Base-by-base conservation (phyloP, 169 alveolate species). In the Eimeria acervulina region DNA sequence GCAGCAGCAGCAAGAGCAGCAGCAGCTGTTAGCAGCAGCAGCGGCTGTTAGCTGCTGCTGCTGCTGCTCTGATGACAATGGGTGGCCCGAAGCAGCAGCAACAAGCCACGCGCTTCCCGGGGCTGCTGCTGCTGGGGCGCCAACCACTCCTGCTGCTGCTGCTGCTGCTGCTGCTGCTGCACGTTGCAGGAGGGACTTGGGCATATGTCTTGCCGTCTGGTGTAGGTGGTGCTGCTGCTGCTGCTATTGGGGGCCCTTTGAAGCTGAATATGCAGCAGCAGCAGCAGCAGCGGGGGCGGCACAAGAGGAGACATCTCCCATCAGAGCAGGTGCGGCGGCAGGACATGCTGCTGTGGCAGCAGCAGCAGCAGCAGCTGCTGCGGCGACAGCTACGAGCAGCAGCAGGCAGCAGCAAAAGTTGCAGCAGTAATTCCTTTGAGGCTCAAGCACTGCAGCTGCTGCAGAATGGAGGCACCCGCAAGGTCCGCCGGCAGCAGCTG, bases 121-220 rank as follows among this genome's bases (percentile, higher is more conserved):
- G 51, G 87, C 87, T 33, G 61, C 5, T 7, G 87, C 59, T 38
- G 51, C 87, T 55, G n/a, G n/a, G 5, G 66, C 66, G 12, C 23
- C 87, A 6, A 26, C 59, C 38, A 61, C 87, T 38, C 61, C 51
- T 21, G 19, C 63, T 23, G 59, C 59, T 42, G 59, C 19, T 42
- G 87, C 87, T 76, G 33, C 87, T 76, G 87, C 87, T 76, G 87
- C 87, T 76, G 87, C 87, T 76, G 87, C 87, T 76, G 4, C 15
- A 36, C 51, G 6, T 28, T 7, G 76, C 76, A 23, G 33, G 13
- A 28, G 36, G 76, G 23, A 2, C 76, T 23, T 63, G 76, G 76
- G 76, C 76, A 13, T 63, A 26, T 63, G 76, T 28, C 10, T 63
- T 28, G 8, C 23, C 76, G 76, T 68, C 44, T 68, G 40, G 28